Evolutionary conservation across 225 moss, liverwort and hornwort species (phyloP), one percentile per base, ranked within the genome.

Genomic region (Polytrichum commune): DNA sequence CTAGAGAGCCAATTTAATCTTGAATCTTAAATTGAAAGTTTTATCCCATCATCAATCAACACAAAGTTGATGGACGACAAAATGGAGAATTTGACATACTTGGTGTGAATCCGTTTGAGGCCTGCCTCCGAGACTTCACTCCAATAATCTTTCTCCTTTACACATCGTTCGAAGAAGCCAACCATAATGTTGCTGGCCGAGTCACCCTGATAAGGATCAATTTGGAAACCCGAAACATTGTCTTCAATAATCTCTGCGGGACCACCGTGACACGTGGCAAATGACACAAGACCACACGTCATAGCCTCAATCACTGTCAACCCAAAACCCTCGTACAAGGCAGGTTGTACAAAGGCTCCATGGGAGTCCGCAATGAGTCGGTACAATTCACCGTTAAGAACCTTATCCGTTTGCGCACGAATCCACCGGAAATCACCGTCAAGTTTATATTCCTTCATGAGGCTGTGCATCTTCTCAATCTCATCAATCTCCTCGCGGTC

Each of bases 291-390:
- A 19, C 95, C 95, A 63, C 90, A 87, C 1, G 88, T 90, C 95
- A 96, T 96, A 20, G 95, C 91, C 74, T 96, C 95, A 19, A 96
- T 82, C 25, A 96, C 95, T 10, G 95, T 96, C 79, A 96, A 66
- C 16, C 95, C 95, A 22, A 96, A 96, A 2, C 82, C 95, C 76
- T 96, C 95, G 56, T 96, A 96, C 16, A 96, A 78, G 0, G 95
- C 95, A 5, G 95, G 95, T 81, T 96, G 90, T 1, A 85, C 93
- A 64, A 96, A 96, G 19, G 88, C 88, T 19, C 95, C 95, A 55
- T 85, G 80, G 0, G 79, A 70, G 28, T 96, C 95, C 3, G 95
- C 95, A n/a, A 96, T 90, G 76, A 78, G 91, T 18, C 95, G 88
- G 73, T 96, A 96, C 23, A 96, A 23, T 64, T 96, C 95, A 6